Evolutionary conservation across 2,329 filamentous ascomycete species (phyloP).

Genomic region (Teratosphaeria nubilosa): DNA sequence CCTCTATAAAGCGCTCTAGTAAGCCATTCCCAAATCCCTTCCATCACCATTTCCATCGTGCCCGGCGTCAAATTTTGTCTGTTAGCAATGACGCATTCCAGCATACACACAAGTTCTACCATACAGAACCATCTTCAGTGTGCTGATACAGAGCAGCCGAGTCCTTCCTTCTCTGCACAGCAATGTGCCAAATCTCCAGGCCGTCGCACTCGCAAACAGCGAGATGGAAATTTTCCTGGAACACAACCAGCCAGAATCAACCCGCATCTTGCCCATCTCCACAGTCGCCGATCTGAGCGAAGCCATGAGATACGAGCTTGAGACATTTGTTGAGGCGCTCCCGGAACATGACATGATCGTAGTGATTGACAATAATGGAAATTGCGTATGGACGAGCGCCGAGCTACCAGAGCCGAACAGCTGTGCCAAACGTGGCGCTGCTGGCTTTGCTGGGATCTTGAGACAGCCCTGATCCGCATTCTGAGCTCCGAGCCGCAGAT

Average conservation of each 20-base stretch:
- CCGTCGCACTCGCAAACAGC: conserved; percentile 3
- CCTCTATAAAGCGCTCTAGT: conserved; percentile 9
- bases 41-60: neutral
- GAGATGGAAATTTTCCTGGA: neutral
- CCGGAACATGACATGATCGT: neutral
- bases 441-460: neutral
- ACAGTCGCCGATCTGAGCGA: neutral
- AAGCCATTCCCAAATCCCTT: neutral
- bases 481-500: neutral
- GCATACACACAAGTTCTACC: no score
- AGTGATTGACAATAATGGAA: neutral
- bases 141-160: conserved; percentile 1
- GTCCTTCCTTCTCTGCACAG: conserved; percentile 5
- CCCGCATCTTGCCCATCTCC: neutral
- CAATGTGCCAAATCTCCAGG: conserved; percentile 5
- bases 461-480: neutral
- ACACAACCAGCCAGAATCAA: neutral
- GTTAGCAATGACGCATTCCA: no score
- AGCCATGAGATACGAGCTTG: neutral
- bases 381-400: conserved; percentile 1
- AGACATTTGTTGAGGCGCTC: neutral
- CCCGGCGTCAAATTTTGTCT: neutral
- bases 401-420: neutral
- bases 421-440: neutral
- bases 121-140: neutral